Base-by-base conservation (phyloP, 2,329 filamentous ascomycete genomes). In the Neoascochyta sp. region DNA sequence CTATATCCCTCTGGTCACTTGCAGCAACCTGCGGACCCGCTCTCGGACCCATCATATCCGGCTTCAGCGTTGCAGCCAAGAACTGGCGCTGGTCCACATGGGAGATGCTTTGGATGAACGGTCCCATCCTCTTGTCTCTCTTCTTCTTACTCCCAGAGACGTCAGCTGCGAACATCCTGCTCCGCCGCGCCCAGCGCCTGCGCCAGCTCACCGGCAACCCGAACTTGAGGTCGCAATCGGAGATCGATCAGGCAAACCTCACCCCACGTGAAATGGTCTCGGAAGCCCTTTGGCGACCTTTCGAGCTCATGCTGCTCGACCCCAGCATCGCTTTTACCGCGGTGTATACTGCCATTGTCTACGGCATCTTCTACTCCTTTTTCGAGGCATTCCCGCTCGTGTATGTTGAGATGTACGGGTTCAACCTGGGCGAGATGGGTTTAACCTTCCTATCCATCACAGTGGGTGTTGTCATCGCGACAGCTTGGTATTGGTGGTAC, bases 71-170 rank as follows among this genome's bases (percentile, higher is more conserved):
- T 5, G 80, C 87, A 40, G 76, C 75, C 1, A 64, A 73, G 1
- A 81, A 81, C 31, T 92, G 86, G 86, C 71, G 85, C 41, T 92
- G 86, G 84, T 71, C 89, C 0, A 88, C 90, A 64, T 90, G 84
- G 83, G 76, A 94, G 47, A 86, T 90, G 59, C 69, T 92, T 14
- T 93, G 93, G 60, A 57, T 93, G 16, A 70, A 84, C 19, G 80
- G 74, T 4, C 61, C 81, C 23, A 75, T 84, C 46, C 92, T 83
- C 76, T 43, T 85, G 10, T 60, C 88, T 34, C 86, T 92, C 60
- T 83, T 82, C 31, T 87, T 93, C 65, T 89, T 86, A 19, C 80
- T 94, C 1, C 86, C 86, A 2, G 88, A 94, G 63, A 95, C 88
- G 0, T 93, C 90, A 53, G 81, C 86, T 0, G 83, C 87, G 0